Percentiles rank a stretch among this genome's conserved stretches.
Conservation (phyloP, 2,329 filamentous ascomycete genomes). For the Graphilbum fragrans region DNA sequence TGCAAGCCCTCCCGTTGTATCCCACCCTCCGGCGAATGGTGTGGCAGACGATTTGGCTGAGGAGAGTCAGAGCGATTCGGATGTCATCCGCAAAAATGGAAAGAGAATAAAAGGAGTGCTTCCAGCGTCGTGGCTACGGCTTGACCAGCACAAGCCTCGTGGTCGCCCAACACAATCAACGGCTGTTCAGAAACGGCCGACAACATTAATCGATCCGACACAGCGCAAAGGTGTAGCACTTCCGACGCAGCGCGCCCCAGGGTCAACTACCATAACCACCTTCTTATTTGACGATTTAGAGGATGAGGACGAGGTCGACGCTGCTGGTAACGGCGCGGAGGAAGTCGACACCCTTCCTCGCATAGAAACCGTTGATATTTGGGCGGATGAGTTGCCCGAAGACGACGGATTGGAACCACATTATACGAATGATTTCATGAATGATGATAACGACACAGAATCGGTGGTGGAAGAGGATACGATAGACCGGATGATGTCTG, state of each 20-base stretch:
- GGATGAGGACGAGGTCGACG: conserved; percentile 5
- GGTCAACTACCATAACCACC: conserved; percentile 14
- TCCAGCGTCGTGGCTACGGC: conserved; percentile 54
- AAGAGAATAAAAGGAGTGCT: conserved; percentile 47
- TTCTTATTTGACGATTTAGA: conserved; percentile 33
- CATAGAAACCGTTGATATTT: not conserved
- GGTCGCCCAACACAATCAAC: conserved; percentile 11
- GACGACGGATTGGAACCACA: conserved; percentile 15
- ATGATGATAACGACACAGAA: conserved; percentile 30
- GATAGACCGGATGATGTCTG: conserved; percentile 37
- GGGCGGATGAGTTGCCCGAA: conserved; percentile 16
- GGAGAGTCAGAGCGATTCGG: conserved; percentile 26
- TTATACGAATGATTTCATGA: not conserved
- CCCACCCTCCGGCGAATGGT: too few relatives aligned
- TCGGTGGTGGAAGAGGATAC: conserved; percentile 37
- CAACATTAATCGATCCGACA: not conserved
- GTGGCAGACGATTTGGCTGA: conserved; percentile 1
- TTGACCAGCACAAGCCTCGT: conserved; percentile 35
- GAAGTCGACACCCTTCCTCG: not conserved
- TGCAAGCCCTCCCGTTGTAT: too few relatives aligned
- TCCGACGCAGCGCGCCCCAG: conserved; percentile 21
- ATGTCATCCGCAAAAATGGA: conserved; percentile 25
- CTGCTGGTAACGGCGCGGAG: not conserved
- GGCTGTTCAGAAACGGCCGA: conserved; percentile 24
- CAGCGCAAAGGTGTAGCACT: conserved; percentile 36